A percentile compares a stretch with the other conserved stretches of the same genome.
Conservation (phyloP, 768 basidiomycete species). For the Clitopilus passeckerianus region DNA sequence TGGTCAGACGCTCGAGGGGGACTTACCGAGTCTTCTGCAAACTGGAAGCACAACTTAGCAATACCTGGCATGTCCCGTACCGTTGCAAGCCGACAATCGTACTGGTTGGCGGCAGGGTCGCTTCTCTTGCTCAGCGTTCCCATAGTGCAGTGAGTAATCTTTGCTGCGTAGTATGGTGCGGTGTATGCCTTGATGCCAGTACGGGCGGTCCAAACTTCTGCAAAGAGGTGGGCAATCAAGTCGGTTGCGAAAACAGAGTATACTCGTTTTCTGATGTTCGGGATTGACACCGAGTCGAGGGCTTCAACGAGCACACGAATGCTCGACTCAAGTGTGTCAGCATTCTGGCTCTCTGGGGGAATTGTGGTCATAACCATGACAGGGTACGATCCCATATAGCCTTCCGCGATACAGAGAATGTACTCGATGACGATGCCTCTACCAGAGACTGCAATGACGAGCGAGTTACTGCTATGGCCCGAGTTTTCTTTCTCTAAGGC, state of each 20-base stretch:
- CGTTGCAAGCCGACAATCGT: conserved; percentile 23
- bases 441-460: neutral
- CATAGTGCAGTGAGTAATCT: conserved; percentile 48
- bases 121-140: conserved; percentile 26
- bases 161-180: conserved; percentile 59
- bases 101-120: conserved; percentile 10
- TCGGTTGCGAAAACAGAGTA: conserved; percentile 66
- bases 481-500: conserved; percentile 13
- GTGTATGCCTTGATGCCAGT: conserved; percentile 33
- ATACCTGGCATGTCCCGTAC: conserved; percentile 31
- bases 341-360: conserved; percentile 30
- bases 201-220: conserved; percentile 37
- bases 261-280: conserved; percentile 26
- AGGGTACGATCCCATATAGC: conserved; percentile 55
- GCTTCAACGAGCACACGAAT: conserved; percentile 35
- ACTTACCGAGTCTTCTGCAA: conserved; percentile 57
- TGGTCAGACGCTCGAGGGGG: neutral
- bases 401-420: conserved; percentile 56
- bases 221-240: conserved; percentile 39
- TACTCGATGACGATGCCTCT: conserved; percentile 32
- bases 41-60: conserved; percentile 46
- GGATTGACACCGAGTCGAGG: conserved; percentile 33
- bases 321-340: conserved; percentile 30
- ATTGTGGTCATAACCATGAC: conserved; percentile 55
- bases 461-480: neutral